Percentiles rank a stretch among this genome's conserved stretches.
These are phyloP conservation scores for Carpinus viminea DNA, from an alignment of 306 rosid genomes.

Conservation along the genomic window DNA sequence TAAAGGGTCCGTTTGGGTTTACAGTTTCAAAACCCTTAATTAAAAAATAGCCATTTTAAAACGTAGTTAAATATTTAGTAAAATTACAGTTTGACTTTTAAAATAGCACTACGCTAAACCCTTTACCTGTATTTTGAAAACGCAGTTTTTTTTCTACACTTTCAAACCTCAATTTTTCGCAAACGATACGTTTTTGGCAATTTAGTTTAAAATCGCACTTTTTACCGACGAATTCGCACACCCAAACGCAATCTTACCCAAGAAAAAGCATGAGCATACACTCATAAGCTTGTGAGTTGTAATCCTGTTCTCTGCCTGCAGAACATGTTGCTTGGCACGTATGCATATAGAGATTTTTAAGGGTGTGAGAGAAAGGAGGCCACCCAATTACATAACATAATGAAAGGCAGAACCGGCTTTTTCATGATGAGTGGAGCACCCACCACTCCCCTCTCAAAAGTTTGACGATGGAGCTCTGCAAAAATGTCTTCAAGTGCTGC, in stretches of 20 bases:
- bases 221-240: too few relatives aligned
- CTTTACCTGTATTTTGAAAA: too few relatives aligned
- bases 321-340: background rate
- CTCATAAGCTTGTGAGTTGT: background rate
- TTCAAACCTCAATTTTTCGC: too few relatives aligned
- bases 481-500: constrained; percentile 26
- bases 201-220: too few relatives aligned
- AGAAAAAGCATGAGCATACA: background rate
- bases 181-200: too few relatives aligned
- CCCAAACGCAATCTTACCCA: background rate
- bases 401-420: background rate
- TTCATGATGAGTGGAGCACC: constrained; percentile 41
- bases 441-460: constrained; percentile 35
- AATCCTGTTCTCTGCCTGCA: background rate
- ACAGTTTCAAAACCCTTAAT: too few relatives aligned
- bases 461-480: constrained; percentile 22
- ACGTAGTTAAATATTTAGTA: too few relatives aligned
- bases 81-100: too few relatives aligned
- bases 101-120: too few relatives aligned
- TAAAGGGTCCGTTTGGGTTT: too few relatives aligned
- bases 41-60: too few relatives aligned
- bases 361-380: background rate
- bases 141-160: too few relatives aligned
- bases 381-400: background rate
- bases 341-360: background rate